A percentile compares a stretch with the other conserved stretches of the same genome.
Evolutionary conservation across 805 yeast species (phyloP).

Genomic region (Saturnispora bothae): DNA sequence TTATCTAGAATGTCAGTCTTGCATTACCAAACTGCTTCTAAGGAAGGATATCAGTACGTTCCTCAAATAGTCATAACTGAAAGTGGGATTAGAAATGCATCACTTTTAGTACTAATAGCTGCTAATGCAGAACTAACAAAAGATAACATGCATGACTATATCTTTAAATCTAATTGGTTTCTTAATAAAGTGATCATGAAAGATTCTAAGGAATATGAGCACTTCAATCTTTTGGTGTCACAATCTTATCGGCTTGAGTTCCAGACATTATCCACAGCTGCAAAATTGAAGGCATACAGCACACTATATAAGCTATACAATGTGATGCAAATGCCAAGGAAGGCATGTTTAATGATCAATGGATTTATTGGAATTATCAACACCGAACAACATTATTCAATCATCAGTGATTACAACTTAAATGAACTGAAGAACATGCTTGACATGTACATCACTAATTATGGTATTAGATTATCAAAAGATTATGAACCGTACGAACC

Average conservation of each 20-base stretch:
- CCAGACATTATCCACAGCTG: conserved; percentile 33
- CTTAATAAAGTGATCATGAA: neutral
- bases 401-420: conserved; percentile 9
- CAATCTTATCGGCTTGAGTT: conserved; percentile 36
- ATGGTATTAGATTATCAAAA: conserved; percentile 32
- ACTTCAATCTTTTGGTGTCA: conserved; percentile 40
- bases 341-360: conserved; percentile 58
- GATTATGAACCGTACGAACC: conserved; percentile 1
- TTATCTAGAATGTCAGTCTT: conserved; percentile 30
- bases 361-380: conserved; percentile 44
- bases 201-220: conserved; percentile 22
- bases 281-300: conserved; percentile 55
- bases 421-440: conserved; percentile 23
- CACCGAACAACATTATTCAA: conserved; percentile 8
- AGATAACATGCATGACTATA: conserved; percentile 33
- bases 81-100: conserved; percentile 50
- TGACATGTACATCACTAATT: conserved; percentile 38
- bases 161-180: conserved; percentile 27
- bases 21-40: conserved; percentile 41
- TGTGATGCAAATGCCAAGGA: conserved; percentile 51
- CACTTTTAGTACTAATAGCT: conserved; percentile 45
- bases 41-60: conserved; percentile 59
- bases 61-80: conserved; percentile 78
- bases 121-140: conserved; percentile 39
- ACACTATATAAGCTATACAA: conserved; percentile 57